Base-by-base conservation (phyloP, 2,329 filamentous ascomycete genomes). In the Neonectria punicea region DNA sequence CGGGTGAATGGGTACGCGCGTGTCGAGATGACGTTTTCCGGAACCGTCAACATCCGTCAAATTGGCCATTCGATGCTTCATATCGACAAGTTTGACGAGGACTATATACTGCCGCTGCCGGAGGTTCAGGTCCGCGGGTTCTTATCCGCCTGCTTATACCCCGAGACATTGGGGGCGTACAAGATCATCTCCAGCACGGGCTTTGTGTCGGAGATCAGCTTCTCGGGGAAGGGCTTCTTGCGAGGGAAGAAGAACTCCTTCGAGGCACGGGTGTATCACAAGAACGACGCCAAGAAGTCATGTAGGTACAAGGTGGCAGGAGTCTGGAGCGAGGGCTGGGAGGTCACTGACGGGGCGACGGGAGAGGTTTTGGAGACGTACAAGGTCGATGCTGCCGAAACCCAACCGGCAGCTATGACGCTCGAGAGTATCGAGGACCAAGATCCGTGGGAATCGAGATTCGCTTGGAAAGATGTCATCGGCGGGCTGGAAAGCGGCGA, bases 401-500 rank as follows among this genome's bases (percentile, higher is more conserved):
- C 82, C 1, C 73, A 70, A 3, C 86, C 90, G 0, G 56, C 63
- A 1, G 25, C 60, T 0, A 56, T 74, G n/a, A 7, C 66, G 1
- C 64, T 74, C 2, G 46, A 41, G 0, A 51, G 70, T 0, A 73
- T 92, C 8, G 89, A 92, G 43, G 78, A 91, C 64, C 93, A 97
- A 80, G 92, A 95, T 68, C 86, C 91, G 2, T 90, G 93, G 74
- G 94, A 97, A 81, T 92, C 91, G 9, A 86, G 93, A 11, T 86
- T 89, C 43, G 94, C 94, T 1, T 97, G 94, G 94, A 83, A 83
- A 34, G 90, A 90, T 67, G 93, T 97, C 3, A 90, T 92, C 0
- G 83, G 85, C 3, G 92, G 89, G 25, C 91, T 97, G 62, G 80
- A 83, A n/a, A 84, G 83, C 63, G 92, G 92, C 25, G 90, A 97